Evolutionary conservation across 192 early-diverging fungal species (phyloP), one percentile per base, ranked within the genome.

Genomic region (Entomortierella lignicola): DNA sequence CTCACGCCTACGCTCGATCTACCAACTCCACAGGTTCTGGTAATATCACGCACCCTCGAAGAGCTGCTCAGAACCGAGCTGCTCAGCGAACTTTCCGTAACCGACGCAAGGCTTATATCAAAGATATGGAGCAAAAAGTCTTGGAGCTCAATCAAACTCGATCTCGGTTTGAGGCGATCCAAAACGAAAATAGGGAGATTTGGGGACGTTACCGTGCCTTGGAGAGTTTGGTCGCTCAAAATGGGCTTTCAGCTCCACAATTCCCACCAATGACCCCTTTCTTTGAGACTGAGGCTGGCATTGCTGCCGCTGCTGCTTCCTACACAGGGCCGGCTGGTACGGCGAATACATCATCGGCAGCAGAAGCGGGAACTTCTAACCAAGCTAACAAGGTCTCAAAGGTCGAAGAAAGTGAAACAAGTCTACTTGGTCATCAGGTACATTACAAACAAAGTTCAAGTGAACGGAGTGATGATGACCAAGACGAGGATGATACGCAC

Each of bases 31-130:
- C 63, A 18, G 4, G 29, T 12, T 47, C 31, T 0, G 58, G 58
- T n/a, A 79, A 79, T 30, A 52, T 70, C n/a, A 79, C 75, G 12
- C 75, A 79, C 18, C 83, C 88, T 1, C 94, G 94, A 72, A 87
- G 95, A 63, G 94, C 94, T 0, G 93, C 91, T n/a, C 95, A 97
- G 81, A 97, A 97, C 83, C 88, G 95, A n/a, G 93, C 93, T 0
- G 95, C 95, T 0, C 95, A 97, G 81, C 87, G 94, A 2, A 94
- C 95, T 11, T 97, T 97, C 82, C 92, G 95, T 39, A 92, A 97
- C 81, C 89, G 95, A 55, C 88, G 91, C 55, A 90, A 94, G 67
- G 86, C 88, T 58, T 94, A 97, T 68, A 88, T 95, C 48, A 89
- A 91, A 71, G 85, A 91, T 25, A 88, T 97, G 21, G 95, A 97